Evolutionary conservation across 179 eudicot genomes (phyloP).

Genomic region (Sideroxylon spinosum): DNA sequence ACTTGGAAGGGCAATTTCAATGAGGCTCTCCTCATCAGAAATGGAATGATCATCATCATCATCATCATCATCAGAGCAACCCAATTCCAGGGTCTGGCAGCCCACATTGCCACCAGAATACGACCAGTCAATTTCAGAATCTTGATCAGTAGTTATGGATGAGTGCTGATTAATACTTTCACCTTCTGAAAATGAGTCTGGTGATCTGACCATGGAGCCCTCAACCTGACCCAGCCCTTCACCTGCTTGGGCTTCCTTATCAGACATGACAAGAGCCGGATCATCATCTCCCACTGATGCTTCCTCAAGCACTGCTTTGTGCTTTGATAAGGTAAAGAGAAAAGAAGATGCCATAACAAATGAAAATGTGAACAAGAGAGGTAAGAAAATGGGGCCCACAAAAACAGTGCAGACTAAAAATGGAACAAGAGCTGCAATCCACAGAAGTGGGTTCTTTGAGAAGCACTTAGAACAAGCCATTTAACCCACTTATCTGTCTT

Average conservation of each 20-base stretch:
- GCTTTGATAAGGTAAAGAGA: slow-evolving; percentile 30
- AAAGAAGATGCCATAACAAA: slow-evolving; percentile 30
- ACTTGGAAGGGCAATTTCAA: slow-evolving; percentile 73
- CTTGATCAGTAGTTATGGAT: slow-evolving; percentile 45
- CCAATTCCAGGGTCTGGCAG: slow-evolving; percentile 16
- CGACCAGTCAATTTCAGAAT: slow-evolving; percentile 48
- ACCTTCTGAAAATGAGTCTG: slow-evolving; percentile 44
- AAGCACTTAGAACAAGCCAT: slow-evolving; percentile 28
- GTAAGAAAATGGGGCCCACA: slow-evolving; percentile 21
- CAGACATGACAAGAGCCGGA: background rate
- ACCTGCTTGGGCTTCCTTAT: slow-evolving; percentile 4
- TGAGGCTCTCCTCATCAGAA: slow-evolving; percentile 85
- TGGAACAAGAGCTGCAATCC: slow-evolving; percentile 36
- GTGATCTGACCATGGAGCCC: slow-evolving; percentile 11
- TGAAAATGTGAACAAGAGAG: slow-evolving; percentile 32
- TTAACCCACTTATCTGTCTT: background rate
- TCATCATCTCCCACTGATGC: background rate
- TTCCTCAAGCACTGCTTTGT: slow-evolving; percentile 15
- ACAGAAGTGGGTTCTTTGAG: slow-evolving; percentile 30
- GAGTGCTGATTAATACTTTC: slow-evolving; percentile 33
- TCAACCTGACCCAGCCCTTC: slow-evolving; percentile 14
- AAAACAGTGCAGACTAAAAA: slow-evolving; percentile 27
- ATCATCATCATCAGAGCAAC: slow-evolving; percentile 46
- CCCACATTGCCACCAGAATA: slow-evolving; percentile 19
- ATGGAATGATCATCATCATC: slow-evolving; percentile 28